These are phyloP conservation scores for Pleurotus salmoneostramineus DNA, from an alignment of 768 basidiomycete species.

Conservation along the genomic window DNA sequence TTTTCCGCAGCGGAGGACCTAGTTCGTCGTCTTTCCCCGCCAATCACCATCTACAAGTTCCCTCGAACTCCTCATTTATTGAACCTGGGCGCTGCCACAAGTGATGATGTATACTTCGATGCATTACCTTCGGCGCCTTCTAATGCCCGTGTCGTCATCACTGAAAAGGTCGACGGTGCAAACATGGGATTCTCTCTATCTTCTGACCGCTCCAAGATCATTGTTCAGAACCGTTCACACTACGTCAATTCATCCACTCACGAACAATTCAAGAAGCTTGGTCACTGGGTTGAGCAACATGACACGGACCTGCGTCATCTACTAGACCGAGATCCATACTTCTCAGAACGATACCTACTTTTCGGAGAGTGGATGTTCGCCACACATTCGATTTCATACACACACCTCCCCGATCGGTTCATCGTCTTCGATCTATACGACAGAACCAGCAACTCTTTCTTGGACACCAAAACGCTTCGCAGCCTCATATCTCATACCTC, in stretches of 20 bases:
- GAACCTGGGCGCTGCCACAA: conserved; percentile 51
- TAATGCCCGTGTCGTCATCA: conserved; percentile 39
- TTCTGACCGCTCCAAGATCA: conserved; percentile 35
- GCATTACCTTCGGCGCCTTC: conserved; percentile 7
- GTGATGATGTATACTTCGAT: conserved; percentile 45
- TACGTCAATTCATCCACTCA: conserved; percentile 52
- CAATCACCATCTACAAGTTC: conserved; percentile 46
- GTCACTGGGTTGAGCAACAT: conserved; percentile 48
- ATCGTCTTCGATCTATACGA: conserved; percentile 61
- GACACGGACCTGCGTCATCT: conserved; percentile 36
- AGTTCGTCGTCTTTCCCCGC: conserved; percentile 38
- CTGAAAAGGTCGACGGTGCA: conserved; percentile 65
- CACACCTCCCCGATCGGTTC: conserved; percentile 49
- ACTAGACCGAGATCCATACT: conserved; percentile 45
- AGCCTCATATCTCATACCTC: conserved; percentile 31
- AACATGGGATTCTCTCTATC: conserved; percentile 65
- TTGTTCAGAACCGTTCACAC: conserved; percentile 63
- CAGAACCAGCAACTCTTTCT: conserved; percentile 37
- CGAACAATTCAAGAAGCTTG: conserved; percentile 59
- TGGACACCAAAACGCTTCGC: conserved; percentile 29
- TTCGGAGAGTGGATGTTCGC: conserved; percentile 65
- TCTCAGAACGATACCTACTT: conserved; percentile 53
- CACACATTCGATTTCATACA: conserved; percentile 59
- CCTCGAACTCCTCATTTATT: conserved; percentile 59
- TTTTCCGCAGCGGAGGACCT: conserved; percentile 49